These are phyloP conservation scores for Linaria vulgaris DNA, from an alignment of 257 asterid genomes.

Conservation along the genomic window DNA sequence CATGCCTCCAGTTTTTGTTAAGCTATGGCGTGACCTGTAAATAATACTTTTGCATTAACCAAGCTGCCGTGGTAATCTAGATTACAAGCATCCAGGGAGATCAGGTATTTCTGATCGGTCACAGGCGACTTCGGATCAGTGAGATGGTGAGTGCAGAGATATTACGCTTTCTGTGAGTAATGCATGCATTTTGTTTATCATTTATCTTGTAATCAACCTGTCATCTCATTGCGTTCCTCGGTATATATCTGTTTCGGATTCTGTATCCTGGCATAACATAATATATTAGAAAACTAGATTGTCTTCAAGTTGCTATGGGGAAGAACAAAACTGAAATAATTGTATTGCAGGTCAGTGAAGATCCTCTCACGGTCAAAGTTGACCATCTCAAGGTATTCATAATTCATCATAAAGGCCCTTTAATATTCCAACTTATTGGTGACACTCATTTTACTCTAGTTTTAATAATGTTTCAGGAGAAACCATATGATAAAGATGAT, in stretches of 20 bases:
- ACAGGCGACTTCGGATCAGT: slow-evolving; percentile 82
- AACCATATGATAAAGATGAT: slow-evolving; percentile 80
- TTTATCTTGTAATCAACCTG: background rate
- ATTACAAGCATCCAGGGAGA: slow-evolving; percentile 93
- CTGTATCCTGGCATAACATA: background rate
- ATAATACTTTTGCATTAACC: slow-evolving; percentile 37
- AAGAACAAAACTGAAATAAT: slow-evolving; percentile 21
- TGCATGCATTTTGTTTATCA: background rate
- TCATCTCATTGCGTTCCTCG: background rate
- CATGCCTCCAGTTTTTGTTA: slow-evolving; percentile 20
- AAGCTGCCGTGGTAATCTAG: slow-evolving; percentile 47
- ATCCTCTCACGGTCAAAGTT: slow-evolving; percentile 89
- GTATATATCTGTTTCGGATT: background rate
- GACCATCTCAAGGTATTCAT: slow-evolving; percentile 89
- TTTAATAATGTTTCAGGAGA: slow-evolving; percentile 56
- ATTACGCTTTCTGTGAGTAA: background rate
- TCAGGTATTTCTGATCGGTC: slow-evolving; percentile 92
- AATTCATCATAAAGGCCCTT: slow-evolving; percentile 7
- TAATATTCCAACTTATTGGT: background rate
- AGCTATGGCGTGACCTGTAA: too few species aligned
- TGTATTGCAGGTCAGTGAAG: slow-evolving; percentile 85
- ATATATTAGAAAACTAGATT: slow-evolving; percentile 1
- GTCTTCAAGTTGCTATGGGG: slow-evolving; percentile 1
- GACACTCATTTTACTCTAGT: slow-evolving; percentile 19
- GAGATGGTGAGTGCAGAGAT: slow-evolving; percentile 70